Percentiles rank a stretch among this genome's conserved stretches.
These are phyloP conservation scores for Diaporthe batatas DNA, from an alignment of 2,329 filamentous ascomycete species.

Conservation along the genomic window DNA sequence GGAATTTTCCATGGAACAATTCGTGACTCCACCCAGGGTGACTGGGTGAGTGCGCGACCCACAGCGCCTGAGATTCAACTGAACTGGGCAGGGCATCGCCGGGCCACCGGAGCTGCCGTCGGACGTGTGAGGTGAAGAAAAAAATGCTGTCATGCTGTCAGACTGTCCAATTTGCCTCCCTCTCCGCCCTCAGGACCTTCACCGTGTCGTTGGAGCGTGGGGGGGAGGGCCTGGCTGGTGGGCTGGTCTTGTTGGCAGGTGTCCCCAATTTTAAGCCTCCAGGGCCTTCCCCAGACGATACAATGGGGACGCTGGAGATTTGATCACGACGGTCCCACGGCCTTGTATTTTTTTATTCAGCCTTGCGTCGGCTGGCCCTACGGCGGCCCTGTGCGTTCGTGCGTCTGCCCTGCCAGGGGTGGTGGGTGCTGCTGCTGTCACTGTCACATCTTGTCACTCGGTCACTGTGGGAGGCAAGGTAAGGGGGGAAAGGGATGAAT, in stretches of 20 bases:
- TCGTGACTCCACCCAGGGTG: constrained; percentile 32
- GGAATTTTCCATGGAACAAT: constrained; percentile 43
- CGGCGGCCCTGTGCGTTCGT: constrained; percentile 22
- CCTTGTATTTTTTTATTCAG: constrained; percentile 9
- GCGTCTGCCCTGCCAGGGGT: constrained; percentile 3
- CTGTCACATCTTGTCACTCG: not conserved
- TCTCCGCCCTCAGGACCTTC: not conserved
- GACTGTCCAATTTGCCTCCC: constrained; percentile 20
- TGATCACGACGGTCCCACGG: constrained; percentile 25
- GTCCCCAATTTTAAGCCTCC: constrained; percentile 31
- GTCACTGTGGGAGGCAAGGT: not conserved
- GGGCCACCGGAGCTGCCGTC: constrained; percentile 36
- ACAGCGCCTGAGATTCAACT: constrained; percentile 35
- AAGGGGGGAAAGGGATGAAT: constrained; percentile 7
- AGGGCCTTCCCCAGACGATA: constrained; percentile 37
- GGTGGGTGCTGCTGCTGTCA: not conserved
- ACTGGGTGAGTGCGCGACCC: constrained; percentile 14
- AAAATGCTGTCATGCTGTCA: constrained; percentile 1
- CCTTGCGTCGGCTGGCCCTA: constrained; percentile 37
- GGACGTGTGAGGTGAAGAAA: not conserved
- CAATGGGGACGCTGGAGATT: constrained; percentile 28
- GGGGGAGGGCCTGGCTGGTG: too few relatives aligned
- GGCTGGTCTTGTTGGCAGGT: constrained; percentile 10
- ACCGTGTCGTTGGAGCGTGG: constrained; percentile 19
- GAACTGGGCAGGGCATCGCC: constrained; percentile 10